These are phyloP conservation scores for Rhynchosporium secalis DNA, from an alignment of 2,329 filamentous ascomycete genomes.

Conservation along the genomic window DNA sequence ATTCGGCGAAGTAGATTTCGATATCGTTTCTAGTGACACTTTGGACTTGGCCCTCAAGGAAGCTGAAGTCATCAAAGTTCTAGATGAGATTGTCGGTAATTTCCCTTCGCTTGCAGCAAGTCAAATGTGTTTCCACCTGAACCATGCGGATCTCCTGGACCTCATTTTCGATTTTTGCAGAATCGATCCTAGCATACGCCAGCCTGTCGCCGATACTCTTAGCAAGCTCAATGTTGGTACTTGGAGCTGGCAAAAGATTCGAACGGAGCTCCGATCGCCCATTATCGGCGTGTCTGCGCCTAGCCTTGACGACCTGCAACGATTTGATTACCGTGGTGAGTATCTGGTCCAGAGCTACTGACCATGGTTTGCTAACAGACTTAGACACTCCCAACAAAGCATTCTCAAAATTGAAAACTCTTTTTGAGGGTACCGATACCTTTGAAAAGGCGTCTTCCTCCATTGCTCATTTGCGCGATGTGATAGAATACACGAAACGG, in stretches of 20 bases:
- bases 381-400: slow-evolving; percentile 58
- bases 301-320: slow-evolving; percentile 83
- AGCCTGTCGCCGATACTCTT: slow-evolving; percentile 76
- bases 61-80: slow-evolving; percentile 88
- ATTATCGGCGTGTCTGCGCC: slow-evolving; percentile 82
- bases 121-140: slow-evolving; percentile 85
- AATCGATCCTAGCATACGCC: slow-evolving; percentile 67
- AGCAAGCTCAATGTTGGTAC: slow-evolving; percentile 84
- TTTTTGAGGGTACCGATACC: slow-evolving; percentile 64
- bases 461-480: slow-evolving; percentile 76
- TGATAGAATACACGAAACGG: slow-evolving; percentile 73
- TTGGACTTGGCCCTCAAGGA: slow-evolving; percentile 86
- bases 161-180: slow-evolving; percentile 89
- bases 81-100: slow-evolving; percentile 83
- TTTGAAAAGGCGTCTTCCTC: slow-evolving; percentile 74
- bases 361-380: slow-evolving; percentile 11
- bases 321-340: slow-evolving; percentile 84
- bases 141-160: slow-evolving; percentile 83
- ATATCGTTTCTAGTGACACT: slow-evolving; percentile 83
- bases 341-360: slow-evolving; percentile 18
- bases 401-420: slow-evolving; percentile 57
- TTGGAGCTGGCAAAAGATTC: slow-evolving; percentile 80
- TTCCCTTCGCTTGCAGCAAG: slow-evolving; percentile 73
- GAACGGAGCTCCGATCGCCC: slow-evolving; percentile 78
- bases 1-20: slow-evolving; percentile 91